Percentiles rank a stretch among this genome's conserved stretches.
Evolutionary conservation across 2,329 filamentous ascomycete genomes (phyloP).

Genomic region (Macrophomina phaseolina): DNA sequence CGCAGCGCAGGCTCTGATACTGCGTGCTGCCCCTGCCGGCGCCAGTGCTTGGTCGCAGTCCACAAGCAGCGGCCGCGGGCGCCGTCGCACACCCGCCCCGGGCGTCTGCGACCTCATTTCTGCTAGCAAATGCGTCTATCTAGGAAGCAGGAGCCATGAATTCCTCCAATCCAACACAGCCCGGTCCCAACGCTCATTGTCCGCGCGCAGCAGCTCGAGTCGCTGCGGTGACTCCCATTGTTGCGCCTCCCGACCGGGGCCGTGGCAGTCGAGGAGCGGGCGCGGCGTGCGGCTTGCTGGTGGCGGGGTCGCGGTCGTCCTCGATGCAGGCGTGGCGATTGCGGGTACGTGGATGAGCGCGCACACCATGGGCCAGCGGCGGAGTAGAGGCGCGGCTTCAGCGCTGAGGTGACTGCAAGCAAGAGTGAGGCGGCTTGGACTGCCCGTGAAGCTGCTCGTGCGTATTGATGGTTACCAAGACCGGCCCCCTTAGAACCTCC

Average conservation of each 20-base stretch:
- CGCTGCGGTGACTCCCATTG: neutral
- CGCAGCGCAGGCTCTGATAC: neutral
- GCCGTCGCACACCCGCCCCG: constrained; percentile 3
- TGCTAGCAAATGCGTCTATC: constrained; percentile 15
- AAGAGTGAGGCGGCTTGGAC: constrained; percentile 16
- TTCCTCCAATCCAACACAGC: neutral
- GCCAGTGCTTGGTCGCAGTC: constrained; percentile 7
- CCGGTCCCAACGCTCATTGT: neutral
- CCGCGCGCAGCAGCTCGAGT: neutral
- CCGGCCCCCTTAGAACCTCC: neutral
- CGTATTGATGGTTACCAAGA: constrained; percentile 1
- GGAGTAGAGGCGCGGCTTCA: constrained; percentile 2
- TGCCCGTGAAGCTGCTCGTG: neutral
- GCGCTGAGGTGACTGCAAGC: neutral
- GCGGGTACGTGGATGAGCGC: neutral
- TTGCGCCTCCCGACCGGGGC: constrained; percentile 11
- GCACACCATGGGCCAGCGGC: neutral
- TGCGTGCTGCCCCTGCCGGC: constrained; percentile 5
- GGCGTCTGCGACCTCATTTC: constrained; percentile 4
- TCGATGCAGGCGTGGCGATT: neutral
- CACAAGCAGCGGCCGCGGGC: constrained; percentile 13
- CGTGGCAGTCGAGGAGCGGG: constrained; percentile 5
- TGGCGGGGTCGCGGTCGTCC: constrained; percentile 5
- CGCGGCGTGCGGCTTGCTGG: constrained; percentile 9
- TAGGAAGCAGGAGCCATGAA: neutral